phyloP scores from a whole-genome alignment of 108 stramenopile species.

The Cylindrotheca fusiformis region DNA sequence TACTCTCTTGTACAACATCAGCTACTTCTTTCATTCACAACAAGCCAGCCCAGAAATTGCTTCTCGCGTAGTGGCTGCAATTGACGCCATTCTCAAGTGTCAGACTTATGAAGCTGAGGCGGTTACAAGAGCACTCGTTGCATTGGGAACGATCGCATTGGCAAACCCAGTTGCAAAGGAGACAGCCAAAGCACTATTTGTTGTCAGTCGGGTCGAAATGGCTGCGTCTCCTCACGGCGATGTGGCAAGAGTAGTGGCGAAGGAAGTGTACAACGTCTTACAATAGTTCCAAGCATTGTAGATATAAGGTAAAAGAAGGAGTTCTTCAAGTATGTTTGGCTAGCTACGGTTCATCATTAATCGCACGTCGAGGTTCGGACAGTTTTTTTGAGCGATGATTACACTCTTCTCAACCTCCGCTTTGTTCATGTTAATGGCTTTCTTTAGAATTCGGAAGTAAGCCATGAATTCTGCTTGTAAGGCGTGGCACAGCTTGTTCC shows the following conservation, averaged over 20 bases:
- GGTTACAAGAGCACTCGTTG: constrained; percentile 55
- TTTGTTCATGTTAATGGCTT: constrained; percentile 39
- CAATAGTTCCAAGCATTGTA: constrained; percentile 17
- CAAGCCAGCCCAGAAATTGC: constrained; percentile 18
- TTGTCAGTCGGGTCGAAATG: constrained; percentile 64
- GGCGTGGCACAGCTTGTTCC: constrained; percentile 33
- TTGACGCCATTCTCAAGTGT: constrained; percentile 45
- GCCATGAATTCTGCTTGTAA: constrained; percentile 42
- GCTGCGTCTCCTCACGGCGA: constrained; percentile 63
- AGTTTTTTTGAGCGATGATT: constrained; percentile 14
- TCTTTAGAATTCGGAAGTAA: constrained; percentile 41
- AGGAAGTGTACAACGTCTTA: constrained; percentile 60
- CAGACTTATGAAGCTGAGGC: constrained; percentile 71
- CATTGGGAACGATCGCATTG: constrained; percentile 66
- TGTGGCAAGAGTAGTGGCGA: constrained; percentile 51
- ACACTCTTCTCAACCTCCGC: constrained; percentile 21
- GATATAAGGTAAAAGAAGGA: no score
- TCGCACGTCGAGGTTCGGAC: constrained; percentile 24
- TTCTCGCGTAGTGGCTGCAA: constrained; percentile 31
- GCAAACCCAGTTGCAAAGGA: constrained; percentile 47
- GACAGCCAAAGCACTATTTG: constrained; percentile 44
- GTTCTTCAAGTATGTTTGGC: no score
- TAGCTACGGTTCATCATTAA: constrained; percentile 1
- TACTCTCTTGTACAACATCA: constrained; percentile 70
- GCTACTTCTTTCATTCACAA: constrained; percentile 47